These are phyloP conservation scores for Croton laevigatus DNA, from an alignment of 441 rosid genomes.

Conservation along the genomic window DNA sequence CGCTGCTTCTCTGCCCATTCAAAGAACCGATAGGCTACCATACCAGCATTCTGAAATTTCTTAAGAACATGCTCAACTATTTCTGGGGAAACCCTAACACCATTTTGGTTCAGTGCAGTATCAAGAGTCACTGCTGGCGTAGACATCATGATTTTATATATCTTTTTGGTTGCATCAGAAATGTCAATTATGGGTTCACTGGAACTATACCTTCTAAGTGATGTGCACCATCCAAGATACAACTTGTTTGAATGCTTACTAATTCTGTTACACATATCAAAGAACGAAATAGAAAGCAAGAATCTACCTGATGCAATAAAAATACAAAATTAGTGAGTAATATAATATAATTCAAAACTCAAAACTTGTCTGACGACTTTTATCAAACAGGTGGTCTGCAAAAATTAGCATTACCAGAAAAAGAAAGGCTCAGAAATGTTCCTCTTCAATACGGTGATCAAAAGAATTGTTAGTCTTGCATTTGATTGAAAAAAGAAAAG, in stretches of 20 bases:
- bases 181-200: conserved; percentile 4
- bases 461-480: too few relatives aligned
- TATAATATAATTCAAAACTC: background rate
- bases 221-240: conserved; percentile 1
- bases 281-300: background rate
- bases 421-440: background rate
- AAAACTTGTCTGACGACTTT: background rate
- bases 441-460: background rate
- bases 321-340: background rate
- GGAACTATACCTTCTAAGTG: conserved; percentile 13
- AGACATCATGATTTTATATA: conserved; percentile 68
- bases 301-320: background rate
- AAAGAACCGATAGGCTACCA: conserved; percentile 73
- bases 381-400: background rate
- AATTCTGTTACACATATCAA: conserved; percentile 3
- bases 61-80: conserved; percentile 64
- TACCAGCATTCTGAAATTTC: conserved; percentile 74
- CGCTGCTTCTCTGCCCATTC: conserved; percentile 88
- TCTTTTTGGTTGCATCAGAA: conserved; percentile 33
- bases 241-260: conserved; percentile 7
- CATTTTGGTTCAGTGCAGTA: conserved; percentile 67
- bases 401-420: background rate
- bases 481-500: too few relatives aligned
- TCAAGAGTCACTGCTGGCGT: conserved; percentile 53
- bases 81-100: conserved; percentile 54